A percentile compares a stretch with the other conserved stretches of the same genome.
These are phyloP conservation scores for Apiospora arundinis DNA, from an alignment of 2,329 filamentous ascomycete species.

Conservation along the genomic window DNA sequence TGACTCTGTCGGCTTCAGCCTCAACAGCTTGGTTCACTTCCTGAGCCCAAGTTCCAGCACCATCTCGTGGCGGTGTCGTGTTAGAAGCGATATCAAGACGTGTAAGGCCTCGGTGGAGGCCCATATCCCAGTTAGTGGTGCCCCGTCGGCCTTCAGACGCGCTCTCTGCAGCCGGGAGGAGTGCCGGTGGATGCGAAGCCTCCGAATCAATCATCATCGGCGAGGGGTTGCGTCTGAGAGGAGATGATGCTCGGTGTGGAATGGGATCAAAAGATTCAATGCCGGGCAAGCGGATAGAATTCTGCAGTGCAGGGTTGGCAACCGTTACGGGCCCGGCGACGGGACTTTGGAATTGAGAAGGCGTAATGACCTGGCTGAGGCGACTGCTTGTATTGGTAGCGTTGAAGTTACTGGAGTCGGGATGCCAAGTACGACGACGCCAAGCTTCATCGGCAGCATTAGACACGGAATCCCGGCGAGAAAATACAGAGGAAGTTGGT, in stretches of 20 bases:
- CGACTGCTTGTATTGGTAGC: slow-evolving; percentile 71
- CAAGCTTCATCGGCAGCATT: slow-evolving; percentile 75
- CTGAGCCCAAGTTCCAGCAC: slow-evolving; percentile 61
- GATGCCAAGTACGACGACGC: slow-evolving; percentile 90
- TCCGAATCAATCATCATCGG: slow-evolving; percentile 78
- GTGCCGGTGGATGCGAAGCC: slow-evolving; percentile 44
- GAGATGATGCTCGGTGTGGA: slow-evolving; percentile 66
- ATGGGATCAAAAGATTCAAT: slow-evolving; percentile 91
- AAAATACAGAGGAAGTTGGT: slow-evolving; percentile 70
- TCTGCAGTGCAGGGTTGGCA: slow-evolving; percentile 52
- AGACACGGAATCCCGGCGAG: slow-evolving; percentile 68
- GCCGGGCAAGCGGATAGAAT: slow-evolving; percentile 77
- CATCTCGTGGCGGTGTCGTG: slow-evolving; percentile 57
- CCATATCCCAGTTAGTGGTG: slow-evolving; percentile 67
- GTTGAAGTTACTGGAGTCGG: slow-evolving; percentile 71
- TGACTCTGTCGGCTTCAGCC: slow-evolving; percentile 59
- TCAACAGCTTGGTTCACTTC: slow-evolving; percentile 63
- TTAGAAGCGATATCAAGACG: slow-evolving; percentile 66
- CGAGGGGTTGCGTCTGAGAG: slow-evolving; percentile 69
- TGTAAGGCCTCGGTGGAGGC: slow-evolving; percentile 69
- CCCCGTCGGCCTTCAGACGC: slow-evolving; percentile 55
- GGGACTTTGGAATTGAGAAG: slow-evolving; percentile 61
- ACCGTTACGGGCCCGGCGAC: slow-evolving; percentile 59
- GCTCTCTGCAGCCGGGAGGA: slow-evolving; percentile 40
- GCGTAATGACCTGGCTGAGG: slow-evolving; percentile 76